A percentile compares a stretch with the other conserved stretches of the same genome.
These are phyloP conservation scores for Calonectria pseudoreteaudii DNA, from an alignment of 2,329 filamentous ascomycete species.

Conservation along the genomic window DNA sequence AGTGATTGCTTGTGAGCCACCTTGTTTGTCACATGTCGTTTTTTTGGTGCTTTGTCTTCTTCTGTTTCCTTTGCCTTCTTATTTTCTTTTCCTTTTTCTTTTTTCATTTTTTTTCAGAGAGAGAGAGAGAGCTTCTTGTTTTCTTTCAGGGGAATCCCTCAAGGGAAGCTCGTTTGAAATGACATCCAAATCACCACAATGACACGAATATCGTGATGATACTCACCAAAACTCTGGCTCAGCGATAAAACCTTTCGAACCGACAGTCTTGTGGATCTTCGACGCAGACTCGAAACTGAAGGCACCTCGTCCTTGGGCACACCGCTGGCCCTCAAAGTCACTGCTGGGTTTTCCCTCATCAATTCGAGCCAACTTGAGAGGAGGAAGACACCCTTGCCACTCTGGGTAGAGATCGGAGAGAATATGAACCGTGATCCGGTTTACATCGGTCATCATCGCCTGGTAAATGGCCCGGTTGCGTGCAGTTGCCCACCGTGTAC, in stretches of 20 bases:
- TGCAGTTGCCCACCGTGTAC: neutral
- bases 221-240: neutral
- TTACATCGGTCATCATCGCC: conserved; percentile 37
- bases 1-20: neutral
- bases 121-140: too few relatives aligned
- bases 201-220: too few relatives aligned
- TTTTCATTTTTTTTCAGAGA: neutral
- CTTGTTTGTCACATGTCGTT: neutral
- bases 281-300: conserved; percentile 19
- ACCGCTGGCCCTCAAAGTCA: conserved; percentile 24
- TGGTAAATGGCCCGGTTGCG: conserved; percentile 17
- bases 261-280: neutral
- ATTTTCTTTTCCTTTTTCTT: neutral
- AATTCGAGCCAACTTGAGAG: neutral
- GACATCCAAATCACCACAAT: neutral
- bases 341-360: conserved; percentile 17
- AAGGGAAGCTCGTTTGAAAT: neutral
- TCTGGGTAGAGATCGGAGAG: conserved; percentile 11
- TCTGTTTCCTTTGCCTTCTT: neutral
- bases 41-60: neutral
- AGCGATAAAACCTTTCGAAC: neutral
- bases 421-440: conserved; percentile 20
- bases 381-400: neutral
- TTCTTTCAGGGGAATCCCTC: neutral
- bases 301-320: neutral